A percentile compares a stretch with the other conserved stretches of the same genome.
Evolutionary conservation across 495 filamentous ascomycete genomes (phyloP).

Genomic region (Neurospora sp.): DNA sequence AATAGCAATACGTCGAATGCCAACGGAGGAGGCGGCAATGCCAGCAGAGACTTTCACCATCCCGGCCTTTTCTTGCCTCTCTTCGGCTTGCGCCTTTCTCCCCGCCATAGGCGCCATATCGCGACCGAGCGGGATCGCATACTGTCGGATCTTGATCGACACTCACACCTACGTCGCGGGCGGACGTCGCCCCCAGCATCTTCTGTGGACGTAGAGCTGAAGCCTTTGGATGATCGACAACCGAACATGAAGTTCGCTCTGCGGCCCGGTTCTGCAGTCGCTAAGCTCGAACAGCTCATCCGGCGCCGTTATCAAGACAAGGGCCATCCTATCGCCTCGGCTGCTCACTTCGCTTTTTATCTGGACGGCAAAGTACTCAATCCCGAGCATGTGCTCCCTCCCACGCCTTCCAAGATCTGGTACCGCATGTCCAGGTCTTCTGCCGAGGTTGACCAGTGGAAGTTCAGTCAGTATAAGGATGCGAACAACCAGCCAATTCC

Average conservation of each 20-base stretch:
- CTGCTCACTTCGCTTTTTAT: conserved; percentile 5
- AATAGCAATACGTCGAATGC: not conserved
- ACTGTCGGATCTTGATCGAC: not conserved
- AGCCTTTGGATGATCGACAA: conserved; percentile 6
- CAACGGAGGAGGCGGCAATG: not conserved
- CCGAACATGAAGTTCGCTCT: not conserved
- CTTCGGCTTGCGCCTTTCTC: not conserved
- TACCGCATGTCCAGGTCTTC: conserved; percentile 9
- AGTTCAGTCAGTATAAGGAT: conserved; percentile 14
- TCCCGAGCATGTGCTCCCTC: not conserved
- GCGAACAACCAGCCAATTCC: conserved; percentile 6
- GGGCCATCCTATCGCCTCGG: not conserved
- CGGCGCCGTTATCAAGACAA: conserved; percentile 3
- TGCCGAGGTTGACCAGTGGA: conserved; percentile 9
- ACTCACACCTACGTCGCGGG: not conserved
- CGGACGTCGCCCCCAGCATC: not conserved
- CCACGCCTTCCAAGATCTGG: conserved; percentile 3
- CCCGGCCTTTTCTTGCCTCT: not conserved
- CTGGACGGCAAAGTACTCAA: conserved; percentile 3
- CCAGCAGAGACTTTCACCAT: not conserved
- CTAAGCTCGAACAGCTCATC: conserved; percentile 4
- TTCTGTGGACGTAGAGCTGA: conserved; percentile 8
- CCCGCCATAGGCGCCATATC: not conserved
- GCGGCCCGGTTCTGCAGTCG: not conserved
- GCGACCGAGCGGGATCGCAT: not conserved